Conservation (phyloP, 495 filamentous ascomycete genomes). For the Penicillium verhagenii region DNA sequence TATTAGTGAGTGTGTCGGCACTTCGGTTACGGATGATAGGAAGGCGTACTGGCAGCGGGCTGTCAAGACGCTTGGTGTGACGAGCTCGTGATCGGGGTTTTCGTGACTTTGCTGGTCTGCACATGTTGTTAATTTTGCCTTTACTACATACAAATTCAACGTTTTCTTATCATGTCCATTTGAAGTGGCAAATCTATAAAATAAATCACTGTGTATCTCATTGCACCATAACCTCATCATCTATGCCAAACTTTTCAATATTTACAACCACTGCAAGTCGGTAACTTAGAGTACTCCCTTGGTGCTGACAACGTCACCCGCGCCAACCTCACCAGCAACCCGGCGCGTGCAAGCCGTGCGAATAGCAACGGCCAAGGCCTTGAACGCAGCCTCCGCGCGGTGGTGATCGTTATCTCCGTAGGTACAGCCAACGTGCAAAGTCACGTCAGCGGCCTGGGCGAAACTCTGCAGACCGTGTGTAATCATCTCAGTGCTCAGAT, state of each 20-base stretch:
- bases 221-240: conserved; percentile 6
- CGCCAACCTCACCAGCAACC: conserved; percentile 68
- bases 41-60: conserved; percentile 55
- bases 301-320: conserved; percentile 90
- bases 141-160: too few species aligned
- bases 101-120: background rate
- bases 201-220: conserved; percentile 3
- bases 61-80: conserved; percentile 34
- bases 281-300: conserved; percentile 71
- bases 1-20: conserved; percentile 62
- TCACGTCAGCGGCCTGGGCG: conserved; percentile 85
- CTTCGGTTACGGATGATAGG: conserved; percentile 47
- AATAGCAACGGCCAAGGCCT: conserved; percentile 87
- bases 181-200: too few species aligned
- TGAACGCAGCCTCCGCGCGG: conserved; percentile 94
- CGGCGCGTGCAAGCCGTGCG: conserved; percentile 69
- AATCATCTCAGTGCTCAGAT: conserved; percentile 93
- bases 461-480: conserved; percentile 94
- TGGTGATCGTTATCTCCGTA: conserved; percentile 95
- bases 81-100: background rate
- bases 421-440: conserved; percentile 87
- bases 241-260: background rate
- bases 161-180: too few species aligned
- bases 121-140: too few species aligned
- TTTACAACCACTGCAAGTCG: background rate